Evolutionary conservation across 2,329 filamentous ascomycete species (phyloP).

Genomic region (Fusarium musae): DNA sequence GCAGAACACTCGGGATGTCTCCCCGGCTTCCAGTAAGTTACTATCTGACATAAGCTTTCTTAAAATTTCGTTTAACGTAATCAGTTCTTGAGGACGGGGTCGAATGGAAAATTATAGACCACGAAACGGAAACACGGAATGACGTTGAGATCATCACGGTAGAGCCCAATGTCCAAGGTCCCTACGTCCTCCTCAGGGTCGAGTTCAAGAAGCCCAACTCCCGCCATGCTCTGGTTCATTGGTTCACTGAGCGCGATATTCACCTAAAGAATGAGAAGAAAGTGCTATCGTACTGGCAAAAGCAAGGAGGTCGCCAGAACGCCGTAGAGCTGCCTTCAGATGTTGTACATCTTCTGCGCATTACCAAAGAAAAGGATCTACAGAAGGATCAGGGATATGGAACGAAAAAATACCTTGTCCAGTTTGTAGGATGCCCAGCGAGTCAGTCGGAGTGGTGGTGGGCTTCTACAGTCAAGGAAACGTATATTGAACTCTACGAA

Average conservation of each 20-base stretch:
- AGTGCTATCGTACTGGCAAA: neutral
- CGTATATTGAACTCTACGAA: accelerated
- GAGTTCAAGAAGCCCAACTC: neutral
- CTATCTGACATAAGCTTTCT: too few relatives aligned
- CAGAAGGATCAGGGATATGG: neutral
- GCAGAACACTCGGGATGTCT: neutral
- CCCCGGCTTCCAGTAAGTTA: neutral
- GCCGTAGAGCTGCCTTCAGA: neutral
- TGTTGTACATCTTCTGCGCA: neutral
- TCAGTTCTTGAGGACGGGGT: neutral
- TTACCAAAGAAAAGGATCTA: accelerated
- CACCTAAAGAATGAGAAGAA: neutral
- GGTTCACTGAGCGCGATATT: neutral
- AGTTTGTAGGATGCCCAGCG: neutral
- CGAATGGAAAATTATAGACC: neutral
- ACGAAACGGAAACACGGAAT: neutral
- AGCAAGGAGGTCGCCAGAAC: neutral
- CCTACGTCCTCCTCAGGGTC: neutral
- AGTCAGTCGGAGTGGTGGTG: neutral
- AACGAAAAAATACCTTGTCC: accelerated
- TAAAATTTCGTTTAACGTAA: neutral
- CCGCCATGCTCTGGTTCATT: neutral
- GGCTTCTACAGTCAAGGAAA: accelerated
- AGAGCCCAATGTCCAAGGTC: neutral
- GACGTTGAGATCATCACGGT: neutral